Evolutionary conservation across 257 asterid species (phyloP), one percentile per base, ranked within the genome.

Genomic region (Fraxinus quadrangulata): DNA sequence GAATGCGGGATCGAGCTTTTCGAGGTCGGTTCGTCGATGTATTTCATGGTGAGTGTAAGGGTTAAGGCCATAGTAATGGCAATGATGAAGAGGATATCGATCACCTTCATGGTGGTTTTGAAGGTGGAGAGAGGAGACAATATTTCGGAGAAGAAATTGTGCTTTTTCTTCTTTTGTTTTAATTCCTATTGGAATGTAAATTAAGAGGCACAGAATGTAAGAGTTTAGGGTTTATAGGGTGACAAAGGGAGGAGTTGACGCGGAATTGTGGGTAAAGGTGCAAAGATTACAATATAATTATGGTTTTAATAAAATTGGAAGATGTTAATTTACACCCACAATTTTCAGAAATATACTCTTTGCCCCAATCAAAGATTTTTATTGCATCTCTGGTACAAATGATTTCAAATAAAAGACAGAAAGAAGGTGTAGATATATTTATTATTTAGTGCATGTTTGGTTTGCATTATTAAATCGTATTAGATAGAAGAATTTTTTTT

Each of bases 231-330:
- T 51, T 6, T 39, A 77, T 77, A 39, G n/a, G 82, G 69, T 26
- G 65, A 51, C 51, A 67, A 72, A 67, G 16, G 30, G 71, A 37
- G 75, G 87, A 74, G 87, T 83, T 83, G 84, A 83, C 87, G 82
- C 82, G 76, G 54, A 40, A 70, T 74, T 70, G 39, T 39, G 30
- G 83, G 82, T 66, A 42, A 73, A 63, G 79, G 79, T 51, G 81
- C 83, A 71, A 78, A 78, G 82, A 77, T 81, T 83, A 80, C 73
- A 31, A 37, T 69, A 59, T 68, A 83, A 80, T 79, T 68, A 67
- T 17, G 12, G 26, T 0, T 54, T 69, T 1, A 21, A 49, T 1
- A 14, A 21, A 49, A 21, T 31, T 37, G 6, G 70, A 49, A 13
- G 36, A 23, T 63, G 0, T 10, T 11, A 26, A 63, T 2, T 23